phyloP scores from a whole-genome alignment of 495 filamentous ascomycete genomes.

The Hyphodiscus hymeniophilus region DNA sequence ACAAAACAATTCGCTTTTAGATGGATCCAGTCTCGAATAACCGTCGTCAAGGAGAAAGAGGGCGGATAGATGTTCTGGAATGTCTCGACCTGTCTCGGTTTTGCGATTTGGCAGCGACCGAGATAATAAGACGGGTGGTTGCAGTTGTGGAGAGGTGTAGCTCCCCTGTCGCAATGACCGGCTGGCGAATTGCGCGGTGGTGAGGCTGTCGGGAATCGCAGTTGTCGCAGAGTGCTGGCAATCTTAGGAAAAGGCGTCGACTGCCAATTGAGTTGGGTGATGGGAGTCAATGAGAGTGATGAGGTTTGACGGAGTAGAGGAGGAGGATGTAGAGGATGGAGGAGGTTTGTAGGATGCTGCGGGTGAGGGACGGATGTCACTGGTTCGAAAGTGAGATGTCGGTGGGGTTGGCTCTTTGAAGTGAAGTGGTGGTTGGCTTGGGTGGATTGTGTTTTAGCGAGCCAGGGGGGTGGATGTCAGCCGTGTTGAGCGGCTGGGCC shows the following conservation, averaged over 20 bases:
- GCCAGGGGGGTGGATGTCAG: no score
- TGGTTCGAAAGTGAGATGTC: not conserved
- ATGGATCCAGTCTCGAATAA: not conserved
- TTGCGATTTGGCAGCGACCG: slow-evolving; percentile 6
- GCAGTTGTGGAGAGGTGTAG: slow-evolving; percentile 15
- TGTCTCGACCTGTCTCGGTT: slow-evolving; percentile 10
- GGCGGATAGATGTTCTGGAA: slow-evolving; percentile 18
- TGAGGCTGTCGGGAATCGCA: not conserved
- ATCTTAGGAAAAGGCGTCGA: not conserved
- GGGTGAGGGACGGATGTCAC: not conserved
- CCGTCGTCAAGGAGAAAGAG: not conserved
- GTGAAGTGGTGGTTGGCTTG: not conserved
- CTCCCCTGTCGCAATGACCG: slow-evolving; percentile 13
- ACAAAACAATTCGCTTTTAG: not conserved
- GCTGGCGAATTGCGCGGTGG: not conserved
- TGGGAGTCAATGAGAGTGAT: not conserved
- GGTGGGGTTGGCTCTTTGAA: slow-evolving; percentile 2
- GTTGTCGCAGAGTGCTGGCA: not conserved
- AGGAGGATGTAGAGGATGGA: slow-evolving; percentile 4
- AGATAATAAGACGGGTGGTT: slow-evolving; percentile 15
- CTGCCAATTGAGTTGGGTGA: slow-evolving; percentile 5
- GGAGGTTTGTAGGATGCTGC: slow-evolving; percentile 2
- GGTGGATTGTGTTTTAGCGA: not conserved
- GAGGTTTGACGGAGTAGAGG: not conserved
- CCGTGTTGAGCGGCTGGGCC: no score